Base-by-base conservation (phyloP, 2,329 filamentous ascomycete genomes). In the Paramyrothecium roridum region DNA sequence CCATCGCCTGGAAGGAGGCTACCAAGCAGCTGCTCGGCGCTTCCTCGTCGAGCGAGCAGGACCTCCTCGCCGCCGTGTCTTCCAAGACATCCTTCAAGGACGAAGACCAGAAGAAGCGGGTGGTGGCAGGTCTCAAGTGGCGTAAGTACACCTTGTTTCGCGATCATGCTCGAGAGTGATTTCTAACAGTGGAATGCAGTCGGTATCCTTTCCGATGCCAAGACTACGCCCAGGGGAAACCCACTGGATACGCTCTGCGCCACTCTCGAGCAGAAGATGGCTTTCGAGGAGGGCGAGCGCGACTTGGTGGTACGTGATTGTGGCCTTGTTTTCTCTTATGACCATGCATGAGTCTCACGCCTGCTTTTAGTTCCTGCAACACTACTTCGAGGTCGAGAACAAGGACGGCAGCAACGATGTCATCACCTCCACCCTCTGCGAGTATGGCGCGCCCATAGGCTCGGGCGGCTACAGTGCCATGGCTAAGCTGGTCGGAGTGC, bases 191-290 rank as follows among this genome's bases (percentile, higher is more conserved):
- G 20, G 11, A 23, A 33, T 33, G 48, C 48, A 30, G 13, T 21
- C 13, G 19, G 20, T 48, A 19, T 48, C 22, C 17, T 20, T 21
- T 22, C 17, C 46, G 21, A 16, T 13, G 37, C 12, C 46, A 19
- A 50, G 48, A 50, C 19, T 13, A 88, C 76, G 7, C 87, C 90
- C 26, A 80, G 85, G 54, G 88, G 86, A 54, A 96, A 90, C 78
- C 89, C 91, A 3, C 83, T 96, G 22, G 93, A 96, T 73, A 93
- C 90, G n/a, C 85, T 96, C 43, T 96, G 92, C 77, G 91, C 90
- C 33, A 89, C 86, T 3, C 83, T 96, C 30, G 91, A 96, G 80
- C 77, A 90, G 80, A 96, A 96, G 85, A 96, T 96, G 90, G 84
- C 90, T 74, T 96, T 88, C 73, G 88, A 84, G 67, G 80, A 88